Conservation (phyloP, 805 yeast genomes). For the Candida tammaniensis region DNA sequence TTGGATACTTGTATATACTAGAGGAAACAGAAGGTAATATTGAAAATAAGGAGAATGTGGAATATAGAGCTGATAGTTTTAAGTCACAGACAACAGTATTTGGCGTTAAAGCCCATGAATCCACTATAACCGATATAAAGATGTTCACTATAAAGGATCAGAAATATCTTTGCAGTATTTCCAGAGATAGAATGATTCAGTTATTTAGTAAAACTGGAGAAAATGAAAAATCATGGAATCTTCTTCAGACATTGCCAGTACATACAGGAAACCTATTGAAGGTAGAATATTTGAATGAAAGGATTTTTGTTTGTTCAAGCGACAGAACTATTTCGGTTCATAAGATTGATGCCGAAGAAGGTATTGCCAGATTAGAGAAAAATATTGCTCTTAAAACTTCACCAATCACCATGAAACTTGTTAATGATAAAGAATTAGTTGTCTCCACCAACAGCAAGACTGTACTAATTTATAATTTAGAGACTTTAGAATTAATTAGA, state of each 20-base stretch:
- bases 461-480: slow-evolving; percentile 37
- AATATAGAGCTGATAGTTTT: slow-evolving; percentile 15
- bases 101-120: slow-evolving; percentile 48
- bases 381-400: slow-evolving; percentile 50
- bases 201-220: slow-evolving; percentile 31
- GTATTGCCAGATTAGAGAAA: slow-evolving; percentile 32
- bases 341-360: slow-evolving; percentile 25
- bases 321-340: slow-evolving; percentile 63
- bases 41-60: slow-evolving; percentile 13
- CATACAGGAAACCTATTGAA: slow-evolving; percentile 54
- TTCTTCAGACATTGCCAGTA: slow-evolving; percentile 57
- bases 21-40: slow-evolving; percentile 14
- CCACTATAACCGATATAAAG: slow-evolving; percentile 46
- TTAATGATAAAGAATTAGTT: slow-evolving; percentile 37
- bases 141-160: slow-evolving; percentile 25
- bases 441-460: slow-evolving; percentile 53
- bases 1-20: slow-evolving; percentile 37
- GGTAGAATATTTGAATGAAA: slow-evolving; percentile 25
- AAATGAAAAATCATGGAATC: slow-evolving; percentile 46
- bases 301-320: slow-evolving; percentile 53
- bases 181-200: slow-evolving; percentile 66
- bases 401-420: slow-evolving; percentile 42
- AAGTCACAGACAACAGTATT: background rate
- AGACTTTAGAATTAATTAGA: slow-evolving; percentile 30
- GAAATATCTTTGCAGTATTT: slow-evolving; percentile 44